Evolutionary conservation across 495 filamentous ascomycete genomes (phyloP).

Genomic region (Xylaria curta): DNA sequence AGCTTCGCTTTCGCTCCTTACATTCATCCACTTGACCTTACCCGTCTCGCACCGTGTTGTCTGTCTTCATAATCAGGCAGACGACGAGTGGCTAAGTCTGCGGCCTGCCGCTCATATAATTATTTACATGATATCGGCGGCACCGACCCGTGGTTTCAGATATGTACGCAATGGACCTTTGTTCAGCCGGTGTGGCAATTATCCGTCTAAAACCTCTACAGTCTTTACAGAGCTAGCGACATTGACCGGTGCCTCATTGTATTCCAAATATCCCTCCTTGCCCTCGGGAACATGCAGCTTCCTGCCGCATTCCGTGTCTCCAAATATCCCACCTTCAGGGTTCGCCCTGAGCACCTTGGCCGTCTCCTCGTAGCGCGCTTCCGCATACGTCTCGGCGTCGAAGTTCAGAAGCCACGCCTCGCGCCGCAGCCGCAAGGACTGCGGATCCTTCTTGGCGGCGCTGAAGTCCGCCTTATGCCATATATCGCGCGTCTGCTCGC

Average conservation of each 20-base stretch:
- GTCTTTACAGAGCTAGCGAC: neutral
- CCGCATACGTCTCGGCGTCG: constrained; percentile 66
- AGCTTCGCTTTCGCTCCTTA: too few species aligned
- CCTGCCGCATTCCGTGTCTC: constrained; percentile 27
- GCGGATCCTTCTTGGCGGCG: constrained; percentile 63
- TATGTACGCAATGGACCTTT: too few species aligned
- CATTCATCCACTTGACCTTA: too few species aligned
- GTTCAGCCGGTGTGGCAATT: neutral
- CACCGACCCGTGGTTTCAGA: too few species aligned
- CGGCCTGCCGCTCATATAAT: too few species aligned
- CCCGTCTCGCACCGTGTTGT: too few species aligned
- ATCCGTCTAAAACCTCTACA: neutral
- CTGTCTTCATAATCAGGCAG: too few species aligned
- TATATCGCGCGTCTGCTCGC: constrained; percentile 62
- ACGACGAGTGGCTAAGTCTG: too few species aligned
- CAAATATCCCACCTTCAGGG: constrained; percentile 26
- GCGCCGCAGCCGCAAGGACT: constrained; percentile 59
- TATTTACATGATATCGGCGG: too few species aligned
- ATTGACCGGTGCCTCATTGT: constrained; percentile 16
- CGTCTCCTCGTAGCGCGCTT: constrained; percentile 35
- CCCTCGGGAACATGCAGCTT: constrained; percentile 36
- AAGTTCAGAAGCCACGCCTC: constrained; percentile 67
- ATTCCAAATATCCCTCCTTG: constrained; percentile 34
- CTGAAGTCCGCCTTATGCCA: constrained; percentile 69
- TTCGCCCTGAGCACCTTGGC: constrained; percentile 26